Evolutionary conservation across 495 filamentous ascomycete species (phyloP), one percentile per base, ranked within the genome.

Genomic region (Xylaria nigripes): DNA sequence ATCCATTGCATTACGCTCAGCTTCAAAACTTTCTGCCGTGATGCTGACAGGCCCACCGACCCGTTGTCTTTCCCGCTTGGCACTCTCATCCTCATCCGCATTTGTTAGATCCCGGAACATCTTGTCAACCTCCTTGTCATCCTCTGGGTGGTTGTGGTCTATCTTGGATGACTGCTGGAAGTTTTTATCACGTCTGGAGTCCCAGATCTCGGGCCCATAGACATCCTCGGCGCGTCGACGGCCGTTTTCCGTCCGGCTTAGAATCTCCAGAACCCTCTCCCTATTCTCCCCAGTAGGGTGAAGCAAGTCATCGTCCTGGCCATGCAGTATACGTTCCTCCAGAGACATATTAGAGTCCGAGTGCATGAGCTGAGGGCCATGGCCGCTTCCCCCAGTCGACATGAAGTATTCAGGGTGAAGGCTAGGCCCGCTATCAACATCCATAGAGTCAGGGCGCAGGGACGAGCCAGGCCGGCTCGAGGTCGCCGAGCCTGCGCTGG

Each of bases 41-140:
- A 67, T 60, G 32, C 60, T 43, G 1, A 62, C 49, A 46, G 60
- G 43, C 45, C 62, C 59, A 23, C 51, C 55, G 34, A 57, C 59
- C 19, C 58, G 53, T 45, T 59, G 56, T 45, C 62, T 54, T 43
- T 65, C 62, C 48, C 64, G 66, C 49, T 64, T 67, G 8, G 50
- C 45, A 13, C 73, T 66, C 0, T 74, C 73, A n/a, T 75, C 74
- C 27, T 79, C 75, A 24, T 76, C 75, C 18, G 73, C 64, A 48
- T 78, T 73, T 0, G 74, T 76, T 13, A 80, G 55, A 27, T 79
- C 78, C 32, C 71, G 64, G 57, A 79, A 81, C 73, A 81, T 78
- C 61, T 69, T 72, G 50, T 76, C 70, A 13, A 75, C 73, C 9
- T 69, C 68, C 9, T 68, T 69, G n/a, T 72, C 71, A 38, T 74